Base-by-base conservation (phyloP, 2,329 filamentous ascomycete species). In the Coniosporium tulheliwenetii region DNA sequence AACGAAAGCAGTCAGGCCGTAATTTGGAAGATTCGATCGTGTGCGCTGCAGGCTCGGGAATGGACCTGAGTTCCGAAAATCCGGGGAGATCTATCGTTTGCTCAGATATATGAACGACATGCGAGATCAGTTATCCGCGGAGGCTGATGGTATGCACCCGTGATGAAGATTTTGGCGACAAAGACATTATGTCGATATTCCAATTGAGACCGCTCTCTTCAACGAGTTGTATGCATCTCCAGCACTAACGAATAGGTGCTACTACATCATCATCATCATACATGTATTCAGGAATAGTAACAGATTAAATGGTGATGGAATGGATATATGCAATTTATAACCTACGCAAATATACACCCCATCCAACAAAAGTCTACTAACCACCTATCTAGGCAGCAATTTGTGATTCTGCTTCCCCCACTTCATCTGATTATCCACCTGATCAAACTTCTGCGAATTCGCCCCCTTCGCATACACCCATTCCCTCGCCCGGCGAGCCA, bases 381-480 rank as follows among this genome's bases (percentile, higher is more conserved):
- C 19, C 19, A 38, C 36, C 39, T 40, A 42, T 39, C 40, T 40
- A n/a, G 40, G 40, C 37, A 39, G 40, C 40, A 42, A 35, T 33
- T 40, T 42, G 36, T 42, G 40, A 26, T 44, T 44, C 40, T 44
- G 40, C 42, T 44, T 44, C 26, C 42, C 42, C 37, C 36, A 44
- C 42, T 39, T 44, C 31, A 26, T 43, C 34, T 42, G 37, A 39
- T 40, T 40, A 40, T 42, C 36, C 37, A 40, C 10, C 40, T 42
- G 40, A 33, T 40, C 39, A 41, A 39, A 45, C 42, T 52, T 47
- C 41, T 50, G 49, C 19, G 40, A 39, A 16, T 50, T 50, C 13
- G 43, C 43, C 13, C 42, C 45, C 39, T 45, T 43, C 8, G 45
- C 43, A 40, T 44, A 47, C 2, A 36, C 43, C 47, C 49, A 50